Evolutionary conservation across 1,139 yeast genomes (phyloP).

Genomic region (Diutina sp.): DNA sequence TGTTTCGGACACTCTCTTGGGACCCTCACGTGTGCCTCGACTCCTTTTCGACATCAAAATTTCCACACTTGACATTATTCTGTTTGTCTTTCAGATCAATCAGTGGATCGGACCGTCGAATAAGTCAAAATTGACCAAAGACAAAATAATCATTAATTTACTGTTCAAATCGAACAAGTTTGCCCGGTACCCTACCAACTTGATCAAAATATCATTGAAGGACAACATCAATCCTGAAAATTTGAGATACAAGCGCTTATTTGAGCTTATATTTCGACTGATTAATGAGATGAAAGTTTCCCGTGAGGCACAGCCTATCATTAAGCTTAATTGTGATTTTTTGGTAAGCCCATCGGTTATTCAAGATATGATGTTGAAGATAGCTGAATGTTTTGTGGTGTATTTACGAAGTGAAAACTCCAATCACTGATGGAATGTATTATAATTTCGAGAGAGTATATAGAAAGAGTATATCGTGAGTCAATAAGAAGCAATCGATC

Average conservation of each 20-base stretch:
- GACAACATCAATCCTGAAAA: constrained; percentile 27
- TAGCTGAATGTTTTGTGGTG: constrained; percentile 20
- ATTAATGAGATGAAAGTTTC: constrained; percentile 16
- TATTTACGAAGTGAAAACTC: constrained; percentile 15
- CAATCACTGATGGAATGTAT: neutral
- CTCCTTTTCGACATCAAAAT: constrained; percentile 20
- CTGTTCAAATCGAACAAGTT: constrained; percentile 23
- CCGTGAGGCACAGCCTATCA: constrained; percentile 6
- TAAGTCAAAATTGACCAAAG: constrained; percentile 23
- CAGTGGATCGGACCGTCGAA: constrained; percentile 9
- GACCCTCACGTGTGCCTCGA: constrained; percentile 4
- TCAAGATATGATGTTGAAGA: constrained; percentile 15
- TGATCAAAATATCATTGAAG: constrained; percentile 20
- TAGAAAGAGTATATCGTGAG: too few species aligned
- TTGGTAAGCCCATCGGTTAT: constrained; percentile 13
- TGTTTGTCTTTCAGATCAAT: constrained; percentile 21
- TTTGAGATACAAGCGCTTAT: constrained; percentile 25
- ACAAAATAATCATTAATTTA: constrained; percentile 20
- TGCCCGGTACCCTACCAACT: constrained; percentile 11
- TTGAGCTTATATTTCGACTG: constrained; percentile 26
- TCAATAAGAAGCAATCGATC: too few species aligned
- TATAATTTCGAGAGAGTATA: neutral
- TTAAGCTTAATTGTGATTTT: constrained; percentile 30
- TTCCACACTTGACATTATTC: constrained; percentile 19
- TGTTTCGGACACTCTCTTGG: constrained; percentile 8